Percentiles rank a stretch among this genome's conserved stretches.
Evolutionary conservation across 176 grass and related monocot genomes (phyloP).

Genomic region (Microstegium vimineum): DNA sequence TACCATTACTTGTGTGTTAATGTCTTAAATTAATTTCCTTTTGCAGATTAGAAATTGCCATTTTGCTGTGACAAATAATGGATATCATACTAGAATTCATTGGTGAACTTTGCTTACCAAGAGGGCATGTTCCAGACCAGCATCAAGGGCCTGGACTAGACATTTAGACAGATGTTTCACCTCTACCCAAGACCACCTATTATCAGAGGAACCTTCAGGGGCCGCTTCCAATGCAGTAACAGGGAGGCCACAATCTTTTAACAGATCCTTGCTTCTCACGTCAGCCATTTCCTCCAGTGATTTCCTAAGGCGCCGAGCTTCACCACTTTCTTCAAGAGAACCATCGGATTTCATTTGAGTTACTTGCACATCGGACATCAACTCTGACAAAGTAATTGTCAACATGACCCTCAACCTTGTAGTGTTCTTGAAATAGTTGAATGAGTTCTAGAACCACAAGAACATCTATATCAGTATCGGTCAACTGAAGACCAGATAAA

Average conservation of each 20-base stretch:
- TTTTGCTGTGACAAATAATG: constrained; percentile 10
- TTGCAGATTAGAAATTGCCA: background rate
- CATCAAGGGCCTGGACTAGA: constrained; percentile 95
- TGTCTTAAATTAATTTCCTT: background rate
- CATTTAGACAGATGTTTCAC: constrained; percentile 83
- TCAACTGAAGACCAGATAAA: constrained; percentile 23
- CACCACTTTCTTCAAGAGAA: constrained; percentile 94
- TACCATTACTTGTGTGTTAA: background rate
- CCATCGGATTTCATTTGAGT: constrained; percentile 95
- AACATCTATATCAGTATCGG: constrained; percentile 44
- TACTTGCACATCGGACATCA: constrained; percentile 97
- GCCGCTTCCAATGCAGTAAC: constrained; percentile 52
- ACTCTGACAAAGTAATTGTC: constrained; percentile 96
- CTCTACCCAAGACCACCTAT: constrained; percentile 93
- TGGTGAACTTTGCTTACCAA: constrained; percentile 57
- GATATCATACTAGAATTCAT: constrained; percentile 13
- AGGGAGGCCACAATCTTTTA: constrained; percentile 81
- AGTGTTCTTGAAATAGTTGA: constrained; percentile 90
- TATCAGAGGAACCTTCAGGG: constrained; percentile 70
- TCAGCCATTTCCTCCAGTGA: constrained; percentile 94
- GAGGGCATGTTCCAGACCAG: constrained; percentile 86
- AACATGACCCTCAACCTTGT: constrained; percentile 95
- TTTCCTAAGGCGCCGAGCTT: constrained; percentile 81
- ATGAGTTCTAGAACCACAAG: constrained; percentile 65
- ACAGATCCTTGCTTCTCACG: constrained; percentile 51